These are phyloP conservation scores for Orbilia javanica DNA, from an alignment of 2,329 filamentous ascomycete genomes.

Conservation along the genomic window DNA sequence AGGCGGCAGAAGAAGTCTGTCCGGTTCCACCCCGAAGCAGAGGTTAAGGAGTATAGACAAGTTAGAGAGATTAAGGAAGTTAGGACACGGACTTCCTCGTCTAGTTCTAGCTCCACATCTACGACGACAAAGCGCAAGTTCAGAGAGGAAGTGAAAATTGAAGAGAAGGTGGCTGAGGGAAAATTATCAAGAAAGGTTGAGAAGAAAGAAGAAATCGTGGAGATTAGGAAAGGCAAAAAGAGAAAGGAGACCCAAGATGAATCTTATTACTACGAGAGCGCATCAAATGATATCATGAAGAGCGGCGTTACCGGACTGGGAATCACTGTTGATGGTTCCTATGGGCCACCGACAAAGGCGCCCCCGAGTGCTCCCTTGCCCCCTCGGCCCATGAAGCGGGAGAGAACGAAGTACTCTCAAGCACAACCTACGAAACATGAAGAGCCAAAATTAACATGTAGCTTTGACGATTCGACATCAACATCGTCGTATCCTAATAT, in stretches of 20 bases:
- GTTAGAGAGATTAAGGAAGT: conserved; percentile 48
- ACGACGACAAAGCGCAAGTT: conserved; percentile 28
- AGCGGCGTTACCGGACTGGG: conserved; percentile 50
- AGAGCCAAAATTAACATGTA: conserved; percentile 54
- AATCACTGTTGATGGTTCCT: conserved; percentile 47
- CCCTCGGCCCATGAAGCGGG: conserved; percentile 43
- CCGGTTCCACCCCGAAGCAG: conserved; percentile 51
- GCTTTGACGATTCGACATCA: conserved; percentile 59
- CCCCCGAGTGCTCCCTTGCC: conserved; percentile 42
- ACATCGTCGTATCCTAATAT: conserved; percentile 53
- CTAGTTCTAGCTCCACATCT: conserved; percentile 32
- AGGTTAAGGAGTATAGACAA: conserved; percentile 52
- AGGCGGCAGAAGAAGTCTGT: conserved; percentile 54
- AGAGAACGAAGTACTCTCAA: conserved; percentile 56
- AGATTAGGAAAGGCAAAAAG: conserved; percentile 56
- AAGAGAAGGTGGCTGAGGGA: conserved; percentile 25
- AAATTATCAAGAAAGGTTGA: conserved; percentile 35
- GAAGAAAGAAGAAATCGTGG: conserved; percentile 41
- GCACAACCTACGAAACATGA: conserved; percentile 34
- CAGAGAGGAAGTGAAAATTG: conserved; percentile 37
- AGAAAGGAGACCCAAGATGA: conserved; percentile 57
- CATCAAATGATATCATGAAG: conserved; percentile 39
- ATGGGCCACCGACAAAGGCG: conserved; percentile 44
- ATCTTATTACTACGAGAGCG: conserved; percentile 45
- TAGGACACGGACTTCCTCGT: conserved; percentile 33